phyloP scores from a whole-genome alignment of 164 flowering plant genomes.

The Kalanchoe fedtschenkoi region DNA sequence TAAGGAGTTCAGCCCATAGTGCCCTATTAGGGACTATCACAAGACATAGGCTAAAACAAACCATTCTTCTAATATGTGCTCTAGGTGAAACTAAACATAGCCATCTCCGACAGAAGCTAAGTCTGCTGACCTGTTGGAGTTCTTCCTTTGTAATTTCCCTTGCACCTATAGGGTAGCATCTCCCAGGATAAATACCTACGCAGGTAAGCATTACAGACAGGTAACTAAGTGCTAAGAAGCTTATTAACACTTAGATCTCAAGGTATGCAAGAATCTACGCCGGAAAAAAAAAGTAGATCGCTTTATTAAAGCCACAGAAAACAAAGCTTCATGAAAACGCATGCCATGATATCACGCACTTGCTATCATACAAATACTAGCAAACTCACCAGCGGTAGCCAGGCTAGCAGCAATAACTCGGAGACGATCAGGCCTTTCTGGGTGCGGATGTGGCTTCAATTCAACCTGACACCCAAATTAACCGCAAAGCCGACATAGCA shows the following conservation, averaged over 20 bases:
- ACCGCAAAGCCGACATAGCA: not conserved
- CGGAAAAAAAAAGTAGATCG: not conserved
- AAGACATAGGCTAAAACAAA: not conserved
- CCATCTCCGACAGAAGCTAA: not conserved
- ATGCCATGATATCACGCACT: not conserved
- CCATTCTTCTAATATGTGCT: not conserved
- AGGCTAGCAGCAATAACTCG: conserved; percentile 89
- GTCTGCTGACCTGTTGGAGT: conserved; percentile 54
- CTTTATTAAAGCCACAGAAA: not conserved
- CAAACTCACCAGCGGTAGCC: conserved; percentile 61
- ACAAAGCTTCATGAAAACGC: not conserved
- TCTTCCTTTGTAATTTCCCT: conserved; percentile 87
- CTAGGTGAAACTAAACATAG: not conserved
- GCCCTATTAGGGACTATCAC: no score
- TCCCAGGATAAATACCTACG: conserved; percentile 90
- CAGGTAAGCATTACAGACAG: conserved; percentile 6
- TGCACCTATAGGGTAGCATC: conserved; percentile 58
- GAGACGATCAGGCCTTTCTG: conserved; percentile 97
- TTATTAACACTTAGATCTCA: not conserved
- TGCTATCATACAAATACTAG: not conserved
- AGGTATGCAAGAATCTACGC: not conserved
- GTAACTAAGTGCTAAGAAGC: not conserved
- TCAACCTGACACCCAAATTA: conserved; percentile 34
- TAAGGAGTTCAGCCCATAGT: not conserved
- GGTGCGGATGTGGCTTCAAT: conserved; percentile 85